Conservation (phyloP, 1,284 basidiomycete species). For the Rhodotorula sp. region DNA sequence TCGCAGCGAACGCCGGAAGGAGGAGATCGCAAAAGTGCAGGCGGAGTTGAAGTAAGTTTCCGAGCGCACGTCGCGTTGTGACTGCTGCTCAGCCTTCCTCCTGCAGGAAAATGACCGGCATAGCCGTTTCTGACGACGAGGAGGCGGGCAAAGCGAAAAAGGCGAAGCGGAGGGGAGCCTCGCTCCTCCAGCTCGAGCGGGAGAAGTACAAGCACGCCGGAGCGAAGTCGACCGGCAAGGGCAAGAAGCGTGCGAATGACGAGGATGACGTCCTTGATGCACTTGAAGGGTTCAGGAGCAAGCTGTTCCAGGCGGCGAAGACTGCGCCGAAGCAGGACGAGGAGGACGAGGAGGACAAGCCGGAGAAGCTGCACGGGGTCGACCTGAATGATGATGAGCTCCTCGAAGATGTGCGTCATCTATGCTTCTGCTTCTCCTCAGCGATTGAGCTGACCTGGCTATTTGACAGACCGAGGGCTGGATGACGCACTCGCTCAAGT, state of each 20-base stretch:
- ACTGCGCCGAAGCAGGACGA: conserved; percentile 14
- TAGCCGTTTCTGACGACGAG: conserved; percentile 24
- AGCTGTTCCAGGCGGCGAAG: conserved; percentile 32
- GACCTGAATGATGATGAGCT: conserved; percentile 30
- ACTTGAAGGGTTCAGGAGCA: conserved; percentile 39
- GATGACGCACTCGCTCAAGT: conserved; percentile 41
- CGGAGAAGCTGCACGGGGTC: conserved; percentile 17
- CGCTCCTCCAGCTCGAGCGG: conserved; percentile 43
- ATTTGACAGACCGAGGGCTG: conserved; percentile 27
- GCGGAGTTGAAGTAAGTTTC: conserved; percentile 60
- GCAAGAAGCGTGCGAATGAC: conserved; percentile 35
- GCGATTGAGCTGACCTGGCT: not conserved
- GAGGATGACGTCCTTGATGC: conserved; percentile 35
- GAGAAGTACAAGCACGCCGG: conserved; percentile 37
- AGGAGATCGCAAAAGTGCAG: conserved; percentile 83
- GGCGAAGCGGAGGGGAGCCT: conserved; percentile 36
- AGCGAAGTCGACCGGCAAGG: conserved; percentile 4
- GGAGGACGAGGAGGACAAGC: conserved; percentile 20
- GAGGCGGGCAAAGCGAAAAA: conserved; percentile 14
- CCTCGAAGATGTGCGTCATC: conserved; percentile 27
- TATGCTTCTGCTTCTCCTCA: not conserved
- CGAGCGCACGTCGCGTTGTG: no score
- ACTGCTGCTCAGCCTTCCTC: no score
- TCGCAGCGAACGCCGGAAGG: conserved; percentile 62
- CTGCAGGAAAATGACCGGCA: conserved; percentile 24